phyloP scores from a whole-genome alignment of 78 protist species.

The slime mould (Dictyostelium discoideum) region dicty_2.7 NC_007091.3:1236001-1236500 shows the following conservation, averaged over 20 bases:
- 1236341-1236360: conserved; percentile 37
- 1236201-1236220: too few relatives aligned
- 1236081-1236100: conserved; percentile 30
- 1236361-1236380: conserved; percentile 75
- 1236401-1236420: conserved; percentile 77
- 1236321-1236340: conserved; percentile 1
- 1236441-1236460: conserved; percentile 51
- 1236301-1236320: conserved; percentile 7
- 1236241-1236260: too few relatives aligned
- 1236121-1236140: conserved; percentile 59
- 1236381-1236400: conserved; percentile 51
- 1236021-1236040: conserved; percentile 3
- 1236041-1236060: conserved; percentile 48
- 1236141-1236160: conserved; percentile 6
- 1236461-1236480: conserved; percentile 54
- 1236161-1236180: conserved; percentile 71
- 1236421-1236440: conserved; percentile 75
- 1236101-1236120: conserved; percentile 29
- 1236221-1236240: background rate
- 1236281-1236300: background rate
- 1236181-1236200: conserved; percentile 62
- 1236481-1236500: background rate
- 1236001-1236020: conserved; percentile 59
- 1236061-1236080: conserved; percentile 37
- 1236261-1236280: too few relatives aligned